phyloP scores from a whole-genome alignment of 352 stramenopile species.

The Pythium plurisporium region DNA sequence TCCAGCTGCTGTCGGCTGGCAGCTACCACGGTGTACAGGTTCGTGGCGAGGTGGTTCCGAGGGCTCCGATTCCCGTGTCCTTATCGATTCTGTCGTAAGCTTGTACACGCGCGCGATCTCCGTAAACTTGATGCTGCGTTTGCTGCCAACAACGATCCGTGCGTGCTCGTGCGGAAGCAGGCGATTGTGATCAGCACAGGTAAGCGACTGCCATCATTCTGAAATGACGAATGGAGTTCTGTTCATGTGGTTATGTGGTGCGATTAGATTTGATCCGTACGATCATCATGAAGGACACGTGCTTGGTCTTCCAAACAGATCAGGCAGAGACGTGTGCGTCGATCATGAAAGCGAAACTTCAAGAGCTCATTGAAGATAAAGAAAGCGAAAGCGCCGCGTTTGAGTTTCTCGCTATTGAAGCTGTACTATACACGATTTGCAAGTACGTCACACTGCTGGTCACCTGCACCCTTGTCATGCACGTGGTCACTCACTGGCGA shows the following conservation, averaged over 20 bases:
- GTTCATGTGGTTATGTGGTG: neutral
- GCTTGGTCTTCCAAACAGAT: slow-evolving; percentile 45
- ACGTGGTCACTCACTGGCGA: neutral
- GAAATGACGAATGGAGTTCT: neutral
- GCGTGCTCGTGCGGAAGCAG: slow-evolving; percentile 58
- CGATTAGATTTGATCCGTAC: slow-evolving; percentile 46
- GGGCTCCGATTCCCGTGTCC: too few relatives aligned
- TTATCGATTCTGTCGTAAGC: slow-evolving; percentile 30
- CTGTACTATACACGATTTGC: slow-evolving; percentile 25
- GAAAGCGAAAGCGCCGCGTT: slow-evolving; percentile 20
- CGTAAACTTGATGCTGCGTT: slow-evolving; percentile 68
- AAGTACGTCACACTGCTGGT: slow-evolving; percentile 11
- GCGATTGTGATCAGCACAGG: slow-evolving; percentile 61
- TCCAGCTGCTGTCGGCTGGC: slow-evolving; percentile 7
- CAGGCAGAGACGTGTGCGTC: slow-evolving; percentile 34
- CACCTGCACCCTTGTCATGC: neutral
- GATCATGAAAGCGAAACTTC: slow-evolving; percentile 45
- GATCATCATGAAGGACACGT: slow-evolving; percentile 47
- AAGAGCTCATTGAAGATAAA: slow-evolving; percentile 25
- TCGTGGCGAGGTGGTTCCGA: too few relatives aligned
- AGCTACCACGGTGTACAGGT: slow-evolving; percentile 9
- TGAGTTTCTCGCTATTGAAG: slow-evolving; percentile 36
- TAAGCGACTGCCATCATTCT: slow-evolving; percentile 1
- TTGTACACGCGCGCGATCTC: slow-evolving; percentile 57
- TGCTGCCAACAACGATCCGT: slow-evolving; percentile 56